Evolutionary conservation across 371 early-diverging fungal genomes (phyloP).

Genomic region (Actinomortierella wolfii): DNA sequence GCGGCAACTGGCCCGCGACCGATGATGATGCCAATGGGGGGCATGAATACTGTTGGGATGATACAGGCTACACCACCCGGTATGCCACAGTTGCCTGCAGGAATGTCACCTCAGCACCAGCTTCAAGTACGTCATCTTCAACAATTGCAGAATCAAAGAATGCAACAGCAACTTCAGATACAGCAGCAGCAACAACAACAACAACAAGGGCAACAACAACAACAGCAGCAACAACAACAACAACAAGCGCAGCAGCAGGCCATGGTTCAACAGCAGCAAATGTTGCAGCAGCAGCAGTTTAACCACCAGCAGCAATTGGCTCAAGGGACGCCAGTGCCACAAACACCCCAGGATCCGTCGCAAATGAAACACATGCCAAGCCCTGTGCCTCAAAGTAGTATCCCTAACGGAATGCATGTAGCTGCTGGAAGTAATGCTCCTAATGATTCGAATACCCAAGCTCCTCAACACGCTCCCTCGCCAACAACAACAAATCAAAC

Average conservation of each 20-base stretch:
- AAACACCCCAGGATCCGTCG: conserved; percentile 37
- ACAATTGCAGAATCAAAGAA: conserved; percentile 13
- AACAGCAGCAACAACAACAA: conserved; percentile 6
- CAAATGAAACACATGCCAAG: conserved; percentile 29
- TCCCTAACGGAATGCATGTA: conserved; percentile 23
- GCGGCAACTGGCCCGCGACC: conserved; percentile 15
- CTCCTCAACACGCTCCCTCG: conserved; percentile 15
- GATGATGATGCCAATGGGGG: conserved; percentile 26
- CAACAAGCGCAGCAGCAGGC: conserved; percentile 4
- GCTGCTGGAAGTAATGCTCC: conserved; percentile 6
- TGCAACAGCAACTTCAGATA: conserved; percentile 2
- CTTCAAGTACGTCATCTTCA: conserved; percentile 26
- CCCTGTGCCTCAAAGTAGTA: conserved; percentile 27
- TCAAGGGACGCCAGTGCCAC: conserved; percentile 26
- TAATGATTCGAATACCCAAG: background rate
- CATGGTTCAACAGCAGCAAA: conserved; percentile 6
- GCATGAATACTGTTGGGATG: conserved; percentile 6
- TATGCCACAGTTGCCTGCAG: conserved; percentile 11
- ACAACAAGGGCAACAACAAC: conserved; percentile 16
- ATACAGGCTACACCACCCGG: conserved; percentile 13
- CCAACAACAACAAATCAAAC: conserved; percentile 24
- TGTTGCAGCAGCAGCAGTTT: conserved; percentile 9
- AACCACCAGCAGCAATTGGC: conserved; percentile 19
- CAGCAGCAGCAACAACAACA: conserved; percentile 18
- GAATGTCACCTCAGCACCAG: conserved; percentile 16